Percentiles rank a stretch among this genome's conserved stretches.
phyloP scores from a whole-genome alignment of 2,329 filamentous ascomycete genomes.

The Cordyceps javanica region DNA sequence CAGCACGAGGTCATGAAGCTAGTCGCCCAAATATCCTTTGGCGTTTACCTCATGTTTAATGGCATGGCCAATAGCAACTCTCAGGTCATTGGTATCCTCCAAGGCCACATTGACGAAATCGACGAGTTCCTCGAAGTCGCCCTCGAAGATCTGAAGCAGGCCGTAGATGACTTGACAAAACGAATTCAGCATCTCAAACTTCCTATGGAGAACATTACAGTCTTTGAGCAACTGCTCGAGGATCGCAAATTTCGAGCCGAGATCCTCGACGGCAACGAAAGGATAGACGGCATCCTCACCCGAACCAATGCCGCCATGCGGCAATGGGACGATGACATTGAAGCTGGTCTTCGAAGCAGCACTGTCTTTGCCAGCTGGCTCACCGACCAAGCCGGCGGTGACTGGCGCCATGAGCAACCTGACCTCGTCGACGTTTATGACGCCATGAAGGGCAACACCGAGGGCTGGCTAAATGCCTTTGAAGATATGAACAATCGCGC shows the following conservation, averaged over 20 bases:
- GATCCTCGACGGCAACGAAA: conserved; percentile 81
- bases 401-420: conserved; percentile 55
- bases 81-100: conserved; percentile 82
- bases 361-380: conserved; percentile 74
- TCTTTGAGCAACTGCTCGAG: conserved; percentile 83
- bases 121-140: conserved; percentile 85
- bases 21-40: conserved; percentile 87
- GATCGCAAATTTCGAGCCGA: conserved; percentile 76
- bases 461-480: conserved; percentile 82
- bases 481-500: conserved; percentile 68
- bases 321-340: conserved; percentile 71
- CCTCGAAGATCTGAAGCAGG: conserved; percentile 76
- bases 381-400: conserved; percentile 54
- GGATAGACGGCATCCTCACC: conserved; percentile 83
- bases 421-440: conserved; percentile 67
- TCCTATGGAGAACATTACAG: conserved; percentile 72
- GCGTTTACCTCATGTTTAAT: conserved; percentile 80
- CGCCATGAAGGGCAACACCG: conserved; percentile 88
- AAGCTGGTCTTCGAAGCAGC: conserved; percentile 70
- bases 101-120: conserved; percentile 88
- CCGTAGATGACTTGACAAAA: conserved; percentile 70
- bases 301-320: conserved; percentile 70
- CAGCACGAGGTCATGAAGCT: conserved; percentile 88
- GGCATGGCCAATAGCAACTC: conserved; percentile 81
- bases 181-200: conserved; percentile 74